Conservation (phyloP, 2,329 filamentous ascomycete species). For the Sphaerostilbella broomeana region DNA sequence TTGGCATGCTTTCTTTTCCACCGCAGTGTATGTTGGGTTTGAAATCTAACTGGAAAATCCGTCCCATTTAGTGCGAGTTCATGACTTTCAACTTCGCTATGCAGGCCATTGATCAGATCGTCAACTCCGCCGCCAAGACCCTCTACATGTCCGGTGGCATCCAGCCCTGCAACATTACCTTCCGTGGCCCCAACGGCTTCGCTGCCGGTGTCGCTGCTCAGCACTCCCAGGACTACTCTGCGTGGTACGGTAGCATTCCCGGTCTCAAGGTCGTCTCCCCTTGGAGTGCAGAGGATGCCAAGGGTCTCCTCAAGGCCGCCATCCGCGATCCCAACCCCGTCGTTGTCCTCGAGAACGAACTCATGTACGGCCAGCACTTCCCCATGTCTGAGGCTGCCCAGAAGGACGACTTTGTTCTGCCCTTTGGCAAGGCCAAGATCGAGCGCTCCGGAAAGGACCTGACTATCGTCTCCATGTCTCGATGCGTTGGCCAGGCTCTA, state of each 20-base stretch:
- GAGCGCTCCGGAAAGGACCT: constrained; percentile 94
- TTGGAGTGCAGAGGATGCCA: constrained; percentile 96
- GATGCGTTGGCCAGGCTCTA: constrained; percentile 89
- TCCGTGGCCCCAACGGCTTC: constrained; percentile 98
- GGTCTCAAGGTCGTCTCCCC: constrained; percentile 95
- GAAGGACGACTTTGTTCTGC: constrained; percentile 92
- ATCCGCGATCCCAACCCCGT: constrained; percentile 98
- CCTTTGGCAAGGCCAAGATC: constrained; percentile 98
- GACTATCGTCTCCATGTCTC: constrained; percentile 89
- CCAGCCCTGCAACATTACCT: constrained; percentile 99
- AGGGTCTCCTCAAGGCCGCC: constrained; percentile 94
- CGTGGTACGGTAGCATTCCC: constrained; percentile 98
- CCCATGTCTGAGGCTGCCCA: constrained; percentile 96
- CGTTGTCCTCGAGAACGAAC: constrained; percentile 81
- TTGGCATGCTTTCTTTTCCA: no score
- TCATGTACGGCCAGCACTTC: constrained; percentile 89
- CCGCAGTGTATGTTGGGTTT: no score
- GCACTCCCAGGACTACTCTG: constrained; percentile 97
- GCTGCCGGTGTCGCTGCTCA: constrained; percentile 91
- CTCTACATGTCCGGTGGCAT: constrained; percentile 99
- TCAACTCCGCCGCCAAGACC: constrained; percentile 98
- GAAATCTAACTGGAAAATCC: no score
- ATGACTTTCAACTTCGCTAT: constrained; percentile 99
- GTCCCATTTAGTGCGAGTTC: constrained; percentile 75
- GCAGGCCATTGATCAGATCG: constrained; percentile 99